Evolutionary conservation across 306 rosid species (phyloP).

Genomic region (Neltuma alba): DNA sequence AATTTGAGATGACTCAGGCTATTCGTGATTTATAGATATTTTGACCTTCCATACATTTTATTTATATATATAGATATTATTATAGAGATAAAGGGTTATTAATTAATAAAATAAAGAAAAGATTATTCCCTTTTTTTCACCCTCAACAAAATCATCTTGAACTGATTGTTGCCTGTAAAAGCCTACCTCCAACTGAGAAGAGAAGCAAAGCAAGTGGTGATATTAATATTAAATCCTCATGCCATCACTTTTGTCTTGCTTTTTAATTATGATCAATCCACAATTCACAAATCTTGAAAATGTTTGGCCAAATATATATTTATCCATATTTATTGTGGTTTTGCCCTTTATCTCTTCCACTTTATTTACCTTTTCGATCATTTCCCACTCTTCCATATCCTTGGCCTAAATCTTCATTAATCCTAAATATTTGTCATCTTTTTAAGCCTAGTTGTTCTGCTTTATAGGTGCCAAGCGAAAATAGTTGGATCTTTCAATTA

Average conservation of each 20-base stretch:
- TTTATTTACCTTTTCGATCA: not conserved
- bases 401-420: not conserved
- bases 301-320: constrained; percentile 11
- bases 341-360: not conserved
- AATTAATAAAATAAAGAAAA: not conserved
- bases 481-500: not conserved
- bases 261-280: constrained; percentile 22
- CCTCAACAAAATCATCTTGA: not conserved
- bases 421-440: not conserved
- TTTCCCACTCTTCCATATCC: constrained; percentile 21
- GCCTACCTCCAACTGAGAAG: not conserved
- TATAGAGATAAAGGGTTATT: not conserved
- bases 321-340: not conserved
- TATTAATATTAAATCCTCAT: not conserved
- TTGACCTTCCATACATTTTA: not conserved
- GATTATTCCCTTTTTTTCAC: not conserved
- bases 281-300: constrained; percentile 22
- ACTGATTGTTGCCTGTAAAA: not conserved
- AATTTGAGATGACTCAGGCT: not conserved
- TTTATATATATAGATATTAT: too few relatives aligned
- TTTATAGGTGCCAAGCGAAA: not conserved
- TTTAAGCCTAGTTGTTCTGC: not conserved
- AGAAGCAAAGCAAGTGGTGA: not conserved
- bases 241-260: constrained; percentile 8
- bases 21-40: too few relatives aligned